Evolutionary conservation across 2,329 filamentous ascomycete genomes (phyloP).

Genomic region (Fusarium sp.): DNA sequence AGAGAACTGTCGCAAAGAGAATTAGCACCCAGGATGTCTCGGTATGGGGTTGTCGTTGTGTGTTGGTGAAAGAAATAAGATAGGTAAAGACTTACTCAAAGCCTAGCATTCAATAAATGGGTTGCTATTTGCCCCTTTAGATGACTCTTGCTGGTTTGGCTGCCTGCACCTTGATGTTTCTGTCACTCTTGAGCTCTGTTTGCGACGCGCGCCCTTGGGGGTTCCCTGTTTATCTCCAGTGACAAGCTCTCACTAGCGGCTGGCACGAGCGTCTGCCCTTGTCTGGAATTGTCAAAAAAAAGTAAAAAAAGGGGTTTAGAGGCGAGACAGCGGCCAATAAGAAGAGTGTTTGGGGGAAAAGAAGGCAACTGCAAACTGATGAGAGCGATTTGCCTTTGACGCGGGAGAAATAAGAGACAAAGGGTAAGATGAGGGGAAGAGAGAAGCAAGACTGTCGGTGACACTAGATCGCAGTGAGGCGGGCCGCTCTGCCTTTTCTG

Average conservation of each 20-base stretch:
- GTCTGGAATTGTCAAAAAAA: constrained; percentile 36
- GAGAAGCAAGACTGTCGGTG: constrained; percentile 29
- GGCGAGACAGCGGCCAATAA: constrained; percentile 17
- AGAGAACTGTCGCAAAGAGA: constrained; percentile 31
- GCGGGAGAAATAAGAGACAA: constrained; percentile 1
- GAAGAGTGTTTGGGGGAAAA: constrained; percentile 26
- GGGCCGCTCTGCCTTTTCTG: constrained; percentile 28
- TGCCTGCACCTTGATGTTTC: constrained; percentile 32
- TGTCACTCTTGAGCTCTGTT: constrained; percentile 13
- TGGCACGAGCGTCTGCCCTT: constrained; percentile 44
- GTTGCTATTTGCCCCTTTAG: constrained; percentile 8
- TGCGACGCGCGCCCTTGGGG: constrained; percentile 42
- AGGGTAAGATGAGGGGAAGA: not conserved
- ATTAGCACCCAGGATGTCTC: constrained; percentile 24
- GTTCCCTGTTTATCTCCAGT: constrained; percentile 44
- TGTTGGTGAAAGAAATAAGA: not conserved
- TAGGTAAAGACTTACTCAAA: constrained; percentile 44
- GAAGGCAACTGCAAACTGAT: constrained; percentile 30
- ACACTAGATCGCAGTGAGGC: constrained; percentile 34
- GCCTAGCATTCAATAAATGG: constrained; percentile 41
- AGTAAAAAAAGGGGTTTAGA: constrained; percentile 37
- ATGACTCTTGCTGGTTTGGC: constrained; percentile 35
- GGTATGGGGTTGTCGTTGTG: constrained; percentile 8
- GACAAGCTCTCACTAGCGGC: constrained; percentile 43
- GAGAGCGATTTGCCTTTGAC: not conserved